Conservation (phyloP, 164 flowering plant genomes). For the Echeveria elegans region DNA sequence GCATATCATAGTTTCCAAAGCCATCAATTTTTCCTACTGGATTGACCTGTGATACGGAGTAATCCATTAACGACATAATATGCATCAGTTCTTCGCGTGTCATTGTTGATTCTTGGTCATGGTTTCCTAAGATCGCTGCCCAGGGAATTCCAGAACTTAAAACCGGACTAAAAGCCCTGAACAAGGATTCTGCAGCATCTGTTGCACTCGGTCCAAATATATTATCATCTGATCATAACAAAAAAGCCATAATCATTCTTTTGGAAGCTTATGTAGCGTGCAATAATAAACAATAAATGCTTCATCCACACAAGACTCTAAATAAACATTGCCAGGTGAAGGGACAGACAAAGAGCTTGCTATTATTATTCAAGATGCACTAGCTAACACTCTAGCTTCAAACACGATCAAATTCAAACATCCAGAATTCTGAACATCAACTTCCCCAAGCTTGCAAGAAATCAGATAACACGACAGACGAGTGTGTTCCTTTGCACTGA, state of each 20-base stretch:
- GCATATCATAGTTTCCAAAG: constrained; percentile 74
- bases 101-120: constrained; percentile 94
- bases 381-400: neutral
- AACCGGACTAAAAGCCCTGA: constrained; percentile 58
- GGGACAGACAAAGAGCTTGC: too few relatives aligned
- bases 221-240: constrained; percentile 59
- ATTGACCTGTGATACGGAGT: constrained; percentile 59
- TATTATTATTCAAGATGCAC: neutral
- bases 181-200: constrained; percentile 87
- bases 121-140: constrained; percentile 93
- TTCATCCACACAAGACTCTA: too few relatives aligned
- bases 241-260: neutral
- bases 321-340: too few relatives aligned
- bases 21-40: constrained; percentile 65
- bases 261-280: neutral
- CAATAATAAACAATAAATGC: neutral
- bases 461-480: too few relatives aligned
- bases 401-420: neutral
- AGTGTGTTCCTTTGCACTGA: too few relatives aligned
- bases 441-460: too few relatives aligned
- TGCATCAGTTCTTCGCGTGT: constrained; percentile 75
- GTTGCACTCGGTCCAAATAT: constrained; percentile 69
- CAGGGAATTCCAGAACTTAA: constrained; percentile 67
- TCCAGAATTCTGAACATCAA: too few relatives aligned
- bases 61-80: constrained; percentile 71